Conservation (phyloP, 805 yeast species). For the Starmera pachycereana region DNA sequence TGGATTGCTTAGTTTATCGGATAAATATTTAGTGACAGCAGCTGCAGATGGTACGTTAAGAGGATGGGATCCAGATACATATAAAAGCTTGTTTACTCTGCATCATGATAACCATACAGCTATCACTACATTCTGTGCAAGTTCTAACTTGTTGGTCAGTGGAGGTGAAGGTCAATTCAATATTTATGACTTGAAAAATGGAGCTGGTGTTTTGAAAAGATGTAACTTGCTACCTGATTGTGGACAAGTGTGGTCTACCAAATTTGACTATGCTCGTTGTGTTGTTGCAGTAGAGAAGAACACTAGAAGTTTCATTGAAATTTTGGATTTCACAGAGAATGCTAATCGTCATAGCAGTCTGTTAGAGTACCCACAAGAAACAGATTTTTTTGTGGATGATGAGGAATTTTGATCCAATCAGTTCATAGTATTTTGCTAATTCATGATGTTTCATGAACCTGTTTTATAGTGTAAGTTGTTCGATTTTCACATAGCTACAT, state of each 20-base stretch:
- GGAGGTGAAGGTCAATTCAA: constrained; percentile 85
- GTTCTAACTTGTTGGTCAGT: constrained; percentile 72
- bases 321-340: constrained; percentile 58
- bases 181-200: constrained; percentile 70
- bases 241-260: constrained; percentile 92
- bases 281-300: constrained; percentile 84
- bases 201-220: constrained; percentile 54
- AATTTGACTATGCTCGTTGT: constrained; percentile 73
- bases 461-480: too few relatives aligned
- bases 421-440: too few relatives aligned
- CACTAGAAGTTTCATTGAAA: constrained; percentile 67
- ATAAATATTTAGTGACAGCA: constrained; percentile 75
- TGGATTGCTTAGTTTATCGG: constrained; percentile 72
- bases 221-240: constrained; percentile 63
- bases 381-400: too few relatives aligned
- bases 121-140: constrained; percentile 88
- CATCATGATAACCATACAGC: constrained; percentile 76
- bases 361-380: too few relatives aligned
- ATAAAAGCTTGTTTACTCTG: constrained; percentile 52
- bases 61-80: constrained; percentile 84
- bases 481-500: too few relatives aligned
- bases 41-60: constrained; percentile 92
- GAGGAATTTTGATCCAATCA: too few relatives aligned
- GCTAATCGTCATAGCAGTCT: constrained; percentile 1
- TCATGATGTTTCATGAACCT: too few relatives aligned